Percentiles rank a stretch among this genome's conserved stretches.
Conservation (phyloP, 2,329 filamentous ascomycete genomes). For the Beauveria scarabaeidicola region DNA sequence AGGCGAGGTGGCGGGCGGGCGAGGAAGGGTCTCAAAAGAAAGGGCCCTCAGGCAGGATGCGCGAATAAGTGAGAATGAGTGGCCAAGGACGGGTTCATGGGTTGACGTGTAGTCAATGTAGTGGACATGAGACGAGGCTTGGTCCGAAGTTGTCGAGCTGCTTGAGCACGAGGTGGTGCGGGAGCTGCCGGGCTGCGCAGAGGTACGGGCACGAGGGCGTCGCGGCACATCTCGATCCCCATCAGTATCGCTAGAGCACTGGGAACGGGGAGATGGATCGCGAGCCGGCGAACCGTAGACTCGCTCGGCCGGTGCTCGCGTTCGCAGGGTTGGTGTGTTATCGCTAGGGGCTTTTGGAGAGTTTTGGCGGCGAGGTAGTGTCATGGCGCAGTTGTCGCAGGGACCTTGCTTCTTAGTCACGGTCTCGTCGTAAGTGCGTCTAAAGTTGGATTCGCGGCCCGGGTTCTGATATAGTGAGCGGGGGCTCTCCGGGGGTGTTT, state of each 20-base stretch:
- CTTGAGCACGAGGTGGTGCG: slow-evolving; percentile 44
- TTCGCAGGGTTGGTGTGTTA: slow-evolving; percentile 49
- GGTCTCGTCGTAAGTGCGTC: slow-evolving; percentile 56
- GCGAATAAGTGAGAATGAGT: slow-evolving; percentile 59
- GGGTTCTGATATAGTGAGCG: slow-evolving; percentile 30
- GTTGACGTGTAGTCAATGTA: slow-evolving; percentile 62
- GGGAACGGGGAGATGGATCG: slow-evolving; percentile 44
- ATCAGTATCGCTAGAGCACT: slow-evolving; percentile 43
- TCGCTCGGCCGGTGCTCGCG: slow-evolving; percentile 50
- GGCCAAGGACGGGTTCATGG: slow-evolving; percentile 52
- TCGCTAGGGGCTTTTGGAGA: slow-evolving; percentile 19
- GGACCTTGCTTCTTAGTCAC: slow-evolving; percentile 55
- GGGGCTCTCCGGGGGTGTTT: slow-evolving; percentile 52
- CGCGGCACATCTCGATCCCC: slow-evolving; percentile 37
- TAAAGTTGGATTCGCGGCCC: slow-evolving; percentile 51
- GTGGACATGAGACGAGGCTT: slow-evolving; percentile 47
- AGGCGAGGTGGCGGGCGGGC: slow-evolving; percentile 37
- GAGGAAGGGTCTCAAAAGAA: slow-evolving; percentile 57
- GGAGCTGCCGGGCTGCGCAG: slow-evolving; percentile 35
- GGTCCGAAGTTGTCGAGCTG: slow-evolving; percentile 39
- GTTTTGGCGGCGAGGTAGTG: slow-evolving; percentile 40
- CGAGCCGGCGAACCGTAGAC: slow-evolving; percentile 42
- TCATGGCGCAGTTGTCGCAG: slow-evolving; percentile 62
- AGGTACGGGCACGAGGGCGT: slow-evolving; percentile 32
- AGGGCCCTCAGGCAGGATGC: slow-evolving; percentile 58